Percentiles rank a stretch among this genome's conserved stretches.
These are phyloP conservation scores for Citrus mangshanensis DNA, from an alignment of 345 rosid genomes.

Conservation along the genomic window DNA sequence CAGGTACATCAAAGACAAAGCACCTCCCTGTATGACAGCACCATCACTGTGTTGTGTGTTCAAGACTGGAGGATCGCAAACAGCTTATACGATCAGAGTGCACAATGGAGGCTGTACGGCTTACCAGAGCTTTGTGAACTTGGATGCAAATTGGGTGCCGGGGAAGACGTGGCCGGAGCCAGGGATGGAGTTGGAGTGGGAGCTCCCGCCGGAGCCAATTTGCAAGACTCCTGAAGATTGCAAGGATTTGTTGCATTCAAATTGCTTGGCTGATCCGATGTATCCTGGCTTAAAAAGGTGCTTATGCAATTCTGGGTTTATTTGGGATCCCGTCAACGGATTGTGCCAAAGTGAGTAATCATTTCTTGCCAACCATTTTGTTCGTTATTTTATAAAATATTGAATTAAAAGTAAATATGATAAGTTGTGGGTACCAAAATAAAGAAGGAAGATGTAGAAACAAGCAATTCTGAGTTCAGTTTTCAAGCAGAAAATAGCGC, in stretches of 20 bases:
- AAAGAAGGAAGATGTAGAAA: not conserved
- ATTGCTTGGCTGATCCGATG: slow-evolving; percentile 23
- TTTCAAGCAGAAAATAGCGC: not conserved
- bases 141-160: slow-evolving; percentile 23
- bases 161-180: slow-evolving; percentile 41
- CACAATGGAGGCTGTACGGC: slow-evolving; percentile 34
- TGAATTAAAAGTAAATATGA: not conserved
- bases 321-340: slow-evolving; percentile 39
- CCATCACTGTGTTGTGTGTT: slow-evolving; percentile 36
- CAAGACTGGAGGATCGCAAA: slow-evolving; percentile 32
- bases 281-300: slow-evolving; percentile 26
- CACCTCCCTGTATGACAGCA: slow-evolving; percentile 17
- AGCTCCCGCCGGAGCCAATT: slow-evolving; percentile 30
- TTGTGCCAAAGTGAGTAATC: slow-evolving; percentile 26
- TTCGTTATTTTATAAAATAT: too few species aligned
- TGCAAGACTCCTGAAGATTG: slow-evolving; percentile 49
- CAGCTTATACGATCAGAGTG: slow-evolving; percentile 31
- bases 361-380: not conserved
- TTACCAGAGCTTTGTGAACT: slow-evolving; percentile 41
- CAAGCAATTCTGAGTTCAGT: not conserved
- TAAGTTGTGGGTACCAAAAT: not conserved
- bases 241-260: slow-evolving; percentile 38
- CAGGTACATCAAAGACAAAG: slow-evolving; percentile 23
- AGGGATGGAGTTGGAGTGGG: slow-evolving; percentile 47
- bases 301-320: slow-evolving; percentile 27